These are phyloP conservation scores for Chlamydomonas incerta DNA, from an alignment of 139 green algal species.

Conservation along the genomic window DNA sequence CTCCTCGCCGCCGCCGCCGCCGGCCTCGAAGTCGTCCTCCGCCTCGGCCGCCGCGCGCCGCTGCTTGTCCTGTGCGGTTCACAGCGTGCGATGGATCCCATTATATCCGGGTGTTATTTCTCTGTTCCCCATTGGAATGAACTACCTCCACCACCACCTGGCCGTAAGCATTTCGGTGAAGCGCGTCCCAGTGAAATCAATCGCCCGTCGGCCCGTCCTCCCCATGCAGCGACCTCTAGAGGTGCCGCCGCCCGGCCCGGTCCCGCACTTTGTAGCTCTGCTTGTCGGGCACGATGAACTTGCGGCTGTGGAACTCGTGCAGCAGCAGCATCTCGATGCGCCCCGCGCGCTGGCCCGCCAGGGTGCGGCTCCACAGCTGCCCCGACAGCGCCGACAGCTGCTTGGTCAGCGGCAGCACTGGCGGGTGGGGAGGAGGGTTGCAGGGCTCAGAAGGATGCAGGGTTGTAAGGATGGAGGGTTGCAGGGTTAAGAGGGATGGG, in stretches of 20 bases:
- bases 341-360: slow-evolving; percentile 91
- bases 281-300: slow-evolving; percentile 98
- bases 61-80: slow-evolving; percentile 66
- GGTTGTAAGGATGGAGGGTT: not conserved
- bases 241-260: not conserved
- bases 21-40: slow-evolving; percentile 1
- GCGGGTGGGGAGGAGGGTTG: not conserved
- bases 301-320: slow-evolving; percentile 98
- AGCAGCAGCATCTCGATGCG: slow-evolving; percentile 99
- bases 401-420: slow-evolving; percentile 67
- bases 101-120: too few relatives aligned
- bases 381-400: slow-evolving; percentile 89
- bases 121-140: too few relatives aligned
- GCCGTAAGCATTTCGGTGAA: too few relatives aligned
- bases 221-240: not conserved
- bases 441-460: not conserved
- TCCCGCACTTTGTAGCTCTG: slow-evolving; percentile 47
- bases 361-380: slow-evolving; percentile 85
- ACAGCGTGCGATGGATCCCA: too few relatives aligned
- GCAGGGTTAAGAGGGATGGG: too few relatives aligned
- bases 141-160: too few relatives aligned
- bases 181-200: too few relatives aligned
- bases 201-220: too few relatives aligned
- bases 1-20: slow-evolving; percentile 27
- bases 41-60: slow-evolving; percentile 49